Conservation (phyloP, 2,329 filamentous ascomycete genomes). For the Neoarthrinium moseri region DNA sequence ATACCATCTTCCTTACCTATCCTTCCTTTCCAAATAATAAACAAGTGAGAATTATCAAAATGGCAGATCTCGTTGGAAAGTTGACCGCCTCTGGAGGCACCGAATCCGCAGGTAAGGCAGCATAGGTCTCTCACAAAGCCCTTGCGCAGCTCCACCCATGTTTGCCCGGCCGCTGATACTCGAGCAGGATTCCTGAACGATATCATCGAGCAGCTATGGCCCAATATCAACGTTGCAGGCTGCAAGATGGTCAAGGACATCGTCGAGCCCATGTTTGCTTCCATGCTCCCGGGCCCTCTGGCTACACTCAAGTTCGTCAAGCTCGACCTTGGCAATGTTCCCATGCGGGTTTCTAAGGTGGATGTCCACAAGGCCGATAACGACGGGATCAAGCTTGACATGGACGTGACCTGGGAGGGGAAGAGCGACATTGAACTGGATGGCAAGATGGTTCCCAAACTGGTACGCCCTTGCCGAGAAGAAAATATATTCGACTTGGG, state of each 20-base stretch:
- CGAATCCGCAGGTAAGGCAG: constrained; percentile 32
- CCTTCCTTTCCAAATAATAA: background rate
- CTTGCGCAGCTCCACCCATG: background rate
- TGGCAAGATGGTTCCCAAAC: constrained; percentile 40
- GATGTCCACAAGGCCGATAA: constrained; percentile 42
- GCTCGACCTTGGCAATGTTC: constrained; percentile 41
- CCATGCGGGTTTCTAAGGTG: constrained; percentile 38
- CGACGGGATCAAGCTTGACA: constrained; percentile 45
- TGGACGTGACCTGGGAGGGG: constrained; percentile 45
- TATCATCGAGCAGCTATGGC: constrained; percentile 46
- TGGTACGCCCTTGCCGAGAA: constrained; percentile 26
- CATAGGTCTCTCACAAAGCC: background rate
- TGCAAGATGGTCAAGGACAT: constrained; percentile 43
- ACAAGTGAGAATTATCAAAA: constrained; percentile 10
- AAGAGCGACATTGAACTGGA: constrained; percentile 45
- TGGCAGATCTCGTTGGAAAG: constrained; percentile 32
- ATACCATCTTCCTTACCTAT: background rate
- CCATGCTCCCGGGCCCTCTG: constrained; percentile 43
- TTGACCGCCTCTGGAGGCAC: constrained; percentile 35
- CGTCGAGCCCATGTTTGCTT: constrained; percentile 45
- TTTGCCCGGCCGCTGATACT: constrained; percentile 9
- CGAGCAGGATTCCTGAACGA: constrained; percentile 44
- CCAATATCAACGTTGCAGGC: constrained; percentile 44
- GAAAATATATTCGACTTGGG: background rate
- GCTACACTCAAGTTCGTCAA: constrained; percentile 41